Percentiles rank a stretch among this genome's conserved stretches.
Conservation (phyloP, 441 rosid species). For the Bruguiera hainesii region DNA sequence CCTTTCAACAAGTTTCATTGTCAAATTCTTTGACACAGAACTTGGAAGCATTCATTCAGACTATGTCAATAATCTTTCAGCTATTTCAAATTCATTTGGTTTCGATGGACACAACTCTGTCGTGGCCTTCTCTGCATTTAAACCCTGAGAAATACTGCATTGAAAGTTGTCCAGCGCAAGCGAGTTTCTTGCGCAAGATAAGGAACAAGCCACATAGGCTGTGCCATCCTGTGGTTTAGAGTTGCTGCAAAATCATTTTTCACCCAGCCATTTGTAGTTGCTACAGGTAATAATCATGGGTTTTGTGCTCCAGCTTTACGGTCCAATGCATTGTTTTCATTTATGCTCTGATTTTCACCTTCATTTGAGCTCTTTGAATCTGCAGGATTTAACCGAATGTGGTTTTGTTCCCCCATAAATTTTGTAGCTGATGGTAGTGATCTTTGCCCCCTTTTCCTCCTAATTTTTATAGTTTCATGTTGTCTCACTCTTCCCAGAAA, state of each 20-base stretch:
- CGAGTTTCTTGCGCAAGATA: background rate
- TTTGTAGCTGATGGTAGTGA: too few relatives aligned
- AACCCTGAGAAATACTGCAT: constrained; percentile 40
- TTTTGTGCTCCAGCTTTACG: constrained; percentile 17
- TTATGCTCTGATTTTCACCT: background rate
- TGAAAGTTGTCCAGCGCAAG: constrained; percentile 1
- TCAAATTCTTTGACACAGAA: background rate
- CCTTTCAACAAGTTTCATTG: constrained; percentile 5
- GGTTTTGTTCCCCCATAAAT: too few relatives aligned
- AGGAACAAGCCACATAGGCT: constrained; percentile 12
- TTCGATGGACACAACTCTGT: constrained; percentile 98
- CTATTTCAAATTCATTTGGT: constrained; percentile 83
- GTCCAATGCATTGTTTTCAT: background rate
- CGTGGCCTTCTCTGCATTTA: constrained; percentile 79
- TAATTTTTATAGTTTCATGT: too few relatives aligned
- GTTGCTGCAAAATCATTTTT: constrained; percentile 11
- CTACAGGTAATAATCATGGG: constrained; percentile 15
- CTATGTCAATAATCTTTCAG: constrained; percentile 32
- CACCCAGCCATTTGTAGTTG: constrained; percentile 11
- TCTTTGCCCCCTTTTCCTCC: too few relatives aligned
- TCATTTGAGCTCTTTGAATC: background rate
- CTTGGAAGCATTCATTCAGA: constrained; percentile 2
- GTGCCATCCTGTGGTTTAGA: constrained; percentile 13
- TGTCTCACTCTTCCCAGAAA: too few relatives aligned
- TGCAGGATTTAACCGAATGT: background rate